Percentiles rank a stretch among this genome's conserved stretches.
Evolutionary conservation across 768 basidiomycete species (phyloP).

Genomic region (Termitomyces sp.): DNA sequence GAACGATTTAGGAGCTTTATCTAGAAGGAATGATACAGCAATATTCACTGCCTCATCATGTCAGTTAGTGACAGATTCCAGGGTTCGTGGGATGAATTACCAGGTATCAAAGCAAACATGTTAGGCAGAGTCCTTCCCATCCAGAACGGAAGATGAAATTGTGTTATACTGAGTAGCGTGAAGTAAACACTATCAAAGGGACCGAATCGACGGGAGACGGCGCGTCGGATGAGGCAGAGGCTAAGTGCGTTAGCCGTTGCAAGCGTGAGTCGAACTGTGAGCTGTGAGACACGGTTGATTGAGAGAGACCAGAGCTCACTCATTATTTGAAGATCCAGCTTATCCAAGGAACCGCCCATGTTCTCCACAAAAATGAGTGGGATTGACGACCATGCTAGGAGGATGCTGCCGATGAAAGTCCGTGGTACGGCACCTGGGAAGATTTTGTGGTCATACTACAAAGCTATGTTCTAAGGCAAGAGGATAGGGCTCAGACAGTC

Average conservation of each 20-base stretch:
- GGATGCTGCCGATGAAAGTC: conserved; percentile 75
- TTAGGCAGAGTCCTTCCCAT: conserved; percentile 93
- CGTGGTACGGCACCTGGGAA: conserved; percentile 91
- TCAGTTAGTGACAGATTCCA: background rate
- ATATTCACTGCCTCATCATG: conserved; percentile 47
- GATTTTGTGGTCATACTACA: conserved; percentile 79
- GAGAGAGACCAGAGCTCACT: conserved; percentile 37
- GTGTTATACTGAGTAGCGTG: conserved; percentile 66
- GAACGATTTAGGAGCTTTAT: conserved; percentile 35
- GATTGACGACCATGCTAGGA: conserved; percentile 55
- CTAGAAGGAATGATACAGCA: conserved; percentile 45
- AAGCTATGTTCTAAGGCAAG: background rate
- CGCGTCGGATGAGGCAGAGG: conserved; percentile 60
- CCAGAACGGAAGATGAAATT: conserved; percentile 94
- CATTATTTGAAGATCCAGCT: conserved; percentile 67
- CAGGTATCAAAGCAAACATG: conserved; percentile 82
- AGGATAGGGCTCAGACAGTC: background rate
- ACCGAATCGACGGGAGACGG: conserved; percentile 64
- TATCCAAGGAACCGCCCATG: conserved; percentile 44
- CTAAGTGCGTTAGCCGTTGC: conserved; percentile 60
- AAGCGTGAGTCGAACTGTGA: conserved; percentile 69
- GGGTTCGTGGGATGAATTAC: conserved; percentile 36
- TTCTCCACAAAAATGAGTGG: conserved; percentile 44
- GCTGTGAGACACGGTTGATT: background rate
- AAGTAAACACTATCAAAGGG: conserved; percentile 53